Evolutionary conservation across 495 filamentous ascomycete species (phyloP), one percentile per base, ranked within the genome.

Genomic region (Beverwykella pulmonaria): DNA sequence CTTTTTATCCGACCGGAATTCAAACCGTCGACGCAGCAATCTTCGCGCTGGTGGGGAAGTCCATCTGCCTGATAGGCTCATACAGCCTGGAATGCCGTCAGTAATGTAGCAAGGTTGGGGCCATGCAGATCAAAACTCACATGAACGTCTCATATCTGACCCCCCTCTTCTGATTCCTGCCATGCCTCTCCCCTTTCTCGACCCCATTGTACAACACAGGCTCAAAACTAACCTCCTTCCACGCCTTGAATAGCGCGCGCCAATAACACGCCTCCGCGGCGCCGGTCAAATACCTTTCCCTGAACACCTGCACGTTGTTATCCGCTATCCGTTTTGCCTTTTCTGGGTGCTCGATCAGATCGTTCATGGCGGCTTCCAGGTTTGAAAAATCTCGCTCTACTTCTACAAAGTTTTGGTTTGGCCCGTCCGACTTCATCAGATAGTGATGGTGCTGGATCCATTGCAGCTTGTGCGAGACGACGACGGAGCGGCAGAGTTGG

Each of bases 361-460:
- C 77, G 55, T 83, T 63, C 32, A 89, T 79, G 68, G 81, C 84
- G 4, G 73, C 69, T 23, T 83, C 76, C 1, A 89, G 72, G 69
- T 88, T 81, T 0, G 77, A 75, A 69, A 79, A 88, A 63, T 88
- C 84, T 6, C 75, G 63, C 15, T 79, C 72, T 1, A 88, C 85
- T 59, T 84, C 74, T 22, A 89, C 75, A 49, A 81, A 88, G 61
- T 88, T 91, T 39, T 87, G 84, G 0, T 84, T 76, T 0, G 82
- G 79, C 0, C 86, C 86, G 10, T 65, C 65, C 19, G 78, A 55
- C 12, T 71, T 63, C 10, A 84, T 54, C 7, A 83, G 76, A 29
- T 74, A 75, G 36, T 79, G 75, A 54, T 79, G 78, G 58, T 79
- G 75, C 27, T 80, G 71, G n/a, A 77, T 72, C 76, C 79, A 83